These are phyloP conservation scores for Eucalyptus pauciflora DNA, from an alignment of 345 rosid genomes.

Conservation along the genomic window DNA sequence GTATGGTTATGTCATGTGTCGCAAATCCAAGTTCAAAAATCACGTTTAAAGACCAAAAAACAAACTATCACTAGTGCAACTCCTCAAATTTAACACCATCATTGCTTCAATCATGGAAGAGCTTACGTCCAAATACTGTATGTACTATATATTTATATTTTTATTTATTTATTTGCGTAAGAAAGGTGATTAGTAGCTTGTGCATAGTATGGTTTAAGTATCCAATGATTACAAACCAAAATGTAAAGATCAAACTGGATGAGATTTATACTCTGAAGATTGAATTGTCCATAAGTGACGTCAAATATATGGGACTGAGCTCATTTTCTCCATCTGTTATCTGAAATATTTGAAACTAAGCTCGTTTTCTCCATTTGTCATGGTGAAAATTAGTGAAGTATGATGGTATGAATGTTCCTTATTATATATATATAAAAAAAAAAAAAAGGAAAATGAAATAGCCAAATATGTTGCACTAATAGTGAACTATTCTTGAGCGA, in stretches of 20 bases:
- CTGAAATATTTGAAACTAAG: not conserved
- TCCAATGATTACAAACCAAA: not conserved
- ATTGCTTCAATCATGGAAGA: not conserved
- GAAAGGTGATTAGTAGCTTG: not conserved
- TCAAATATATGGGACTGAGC: not conserved
- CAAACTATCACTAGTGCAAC: not conserved
- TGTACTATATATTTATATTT: no score
- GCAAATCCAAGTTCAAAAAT: not conserved
- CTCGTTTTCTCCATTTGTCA: not conserved
- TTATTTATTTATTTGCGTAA: no score
- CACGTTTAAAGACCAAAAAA: not conserved
- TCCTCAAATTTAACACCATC: not conserved
- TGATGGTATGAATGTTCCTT: not conserved
- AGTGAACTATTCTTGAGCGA: not conserved
- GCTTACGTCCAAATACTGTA: not conserved
- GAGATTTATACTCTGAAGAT: not conserved
- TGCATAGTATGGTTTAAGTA: not conserved
- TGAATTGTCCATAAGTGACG: fast-evolving
- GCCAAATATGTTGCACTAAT: not conserved
- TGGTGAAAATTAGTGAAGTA: not conserved
- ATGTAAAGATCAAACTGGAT: not conserved
- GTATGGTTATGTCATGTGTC: not conserved
- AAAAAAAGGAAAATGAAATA: not conserved
- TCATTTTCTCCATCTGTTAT: not conserved
- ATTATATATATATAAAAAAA: no score